Percentiles rank a stretch among this genome's conserved stretches.
Evolutionary conservation across 1,284 basidiomycete genomes (phyloP).

Genomic region (Neonothopanus nambi): DNA sequence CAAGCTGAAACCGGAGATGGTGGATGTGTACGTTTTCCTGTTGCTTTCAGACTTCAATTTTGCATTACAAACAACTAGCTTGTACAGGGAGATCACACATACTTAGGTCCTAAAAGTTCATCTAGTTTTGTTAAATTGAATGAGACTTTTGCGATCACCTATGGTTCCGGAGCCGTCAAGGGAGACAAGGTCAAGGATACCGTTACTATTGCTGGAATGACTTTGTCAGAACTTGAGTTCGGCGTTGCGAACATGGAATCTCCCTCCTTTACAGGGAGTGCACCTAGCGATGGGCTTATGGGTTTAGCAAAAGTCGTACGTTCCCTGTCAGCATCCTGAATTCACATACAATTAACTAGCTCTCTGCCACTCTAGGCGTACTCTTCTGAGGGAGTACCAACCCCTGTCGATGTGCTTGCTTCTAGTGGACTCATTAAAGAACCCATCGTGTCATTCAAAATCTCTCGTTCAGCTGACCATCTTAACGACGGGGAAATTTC

Average conservation of each 20-base stretch:
- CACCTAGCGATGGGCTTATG: constrained; percentile 83
- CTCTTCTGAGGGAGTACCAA: constrained; percentile 65
- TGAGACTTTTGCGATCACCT: constrained; percentile 68
- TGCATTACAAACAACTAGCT: constrained; percentile 14
- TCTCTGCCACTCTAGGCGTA: constrained; percentile 40
- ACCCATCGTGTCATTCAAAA: constrained; percentile 80
- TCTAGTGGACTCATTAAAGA: constrained; percentile 57
- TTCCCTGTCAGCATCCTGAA: constrained; percentile 12
- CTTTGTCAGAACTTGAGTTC: constrained; percentile 64
- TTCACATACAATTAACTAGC: not conserved
- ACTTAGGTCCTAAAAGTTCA: constrained; percentile 68
- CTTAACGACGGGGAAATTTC: constrained; percentile 68
- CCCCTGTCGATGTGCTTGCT: constrained; percentile 77
- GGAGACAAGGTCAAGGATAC: constrained; percentile 74
- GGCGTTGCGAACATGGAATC: constrained; percentile 71
- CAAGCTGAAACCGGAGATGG: constrained; percentile 38
- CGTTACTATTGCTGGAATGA: constrained; percentile 66
- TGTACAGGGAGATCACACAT: constrained; percentile 60
- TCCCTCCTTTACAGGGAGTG: constrained; percentile 57
- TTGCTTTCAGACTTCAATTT: not conserved
- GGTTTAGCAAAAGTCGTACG: constrained; percentile 74
- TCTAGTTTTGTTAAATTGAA: constrained; percentile 62
- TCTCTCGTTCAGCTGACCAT: constrained; percentile 72
- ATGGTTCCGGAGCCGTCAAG: constrained; percentile 73
- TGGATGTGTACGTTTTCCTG: constrained; percentile 46